Base-by-base conservation (phyloP, 345 rosid genomes). In the Heritiera fomes region DNA sequence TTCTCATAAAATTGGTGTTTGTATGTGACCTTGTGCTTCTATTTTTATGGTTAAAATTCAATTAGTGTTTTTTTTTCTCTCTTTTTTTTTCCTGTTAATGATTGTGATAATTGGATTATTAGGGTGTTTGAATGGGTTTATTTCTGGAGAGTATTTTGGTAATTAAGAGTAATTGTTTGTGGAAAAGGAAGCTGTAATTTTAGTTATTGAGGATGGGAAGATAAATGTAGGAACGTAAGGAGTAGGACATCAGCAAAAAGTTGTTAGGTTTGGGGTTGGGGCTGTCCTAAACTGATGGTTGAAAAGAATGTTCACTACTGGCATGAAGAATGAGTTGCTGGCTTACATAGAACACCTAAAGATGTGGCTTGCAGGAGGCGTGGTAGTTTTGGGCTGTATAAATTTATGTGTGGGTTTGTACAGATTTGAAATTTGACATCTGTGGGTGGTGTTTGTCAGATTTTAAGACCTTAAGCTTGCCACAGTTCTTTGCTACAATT, bases 181-280 rank as follows among this genome's bases (percentile, higher is more conserved):
- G 34, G 2, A 47, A 68, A 65, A 17, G n/a, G 6, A 46, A 47
- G 56, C 17, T 47, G 15, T 46, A 12, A 2, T 23, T 40, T 23
- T 69, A 46, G 56, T 69, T 11, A 46, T 47, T 47, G 73, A 13
- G 18, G 10, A 46, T 15, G 38, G 56, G 40, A 69, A 46, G 12
- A 43, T 43, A 45, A 15, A 20, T 46, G 14, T 40, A 6, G 49
- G 23, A 64, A 64, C 15, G 20, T 45, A 10, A 68, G 72, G 28
- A 23, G 28, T 23, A 23, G 28, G 53, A n/a, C 20, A 1, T 34
- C 65, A 56, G 7, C 6, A 38, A 38, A 8, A 60, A 14, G 45
- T 28, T 20, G 41, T 46, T 75, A 61, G 13, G 70, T 75, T 61
- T 75, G 14, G 68, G n/a, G 10, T 60, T 61, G 55, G 32, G 14